Evolutionary conservation across 768 basidiomycete species (phyloP), one percentile per base, ranked within the genome.

Genomic region (Mycena filopes): DNA sequence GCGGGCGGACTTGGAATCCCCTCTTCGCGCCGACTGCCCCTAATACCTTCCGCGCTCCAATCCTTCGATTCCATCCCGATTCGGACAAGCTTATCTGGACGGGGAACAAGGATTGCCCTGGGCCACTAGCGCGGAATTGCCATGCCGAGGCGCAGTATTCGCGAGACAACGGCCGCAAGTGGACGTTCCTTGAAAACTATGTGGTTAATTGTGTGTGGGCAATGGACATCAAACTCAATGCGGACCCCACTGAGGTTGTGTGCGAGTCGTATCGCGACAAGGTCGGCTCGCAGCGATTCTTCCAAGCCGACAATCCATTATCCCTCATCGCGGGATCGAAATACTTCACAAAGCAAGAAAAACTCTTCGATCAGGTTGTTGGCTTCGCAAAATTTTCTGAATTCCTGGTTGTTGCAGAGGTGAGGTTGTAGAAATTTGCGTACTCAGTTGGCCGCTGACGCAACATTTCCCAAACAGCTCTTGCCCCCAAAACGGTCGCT

Each of bases 311-410:
- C 28, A 93, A 93, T 72, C 87, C 91, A 16, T 73, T 98, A 53
- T 86, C 96, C 75, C 81, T 99, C 46, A 83, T 96, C 25, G 85
- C 87, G 9, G 97, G 98, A 1, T 75, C 82, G 13, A 81, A 88
- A 55, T 98, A 87, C 78, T 98, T 89, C 74, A 66, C 67, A 49
- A 86, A 83, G 65, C 91, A 88, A 82, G 87, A 80, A 61, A 91
- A 85, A 74, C 74, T 98, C 21, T 99, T 99, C 72, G 87, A 94
- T 45, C 82, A 87, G 40, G 89, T 98, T 56, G 94, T 95, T 69
- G 97, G 98, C 15, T 98, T 96, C 79, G 91, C 97, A 0, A 95
- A 94, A 79, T 99, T 98, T 78, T 93, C 93, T 0, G 94, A 99
- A 79, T 99, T 92, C 76, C 83, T 98, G 74, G 89, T 98, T 45